Evolutionary conservation across 2,329 filamentous ascomycete genomes (phyloP), one percentile per base, ranked within the genome.

Genomic region (Blastomyces gilchristii): DNA sequence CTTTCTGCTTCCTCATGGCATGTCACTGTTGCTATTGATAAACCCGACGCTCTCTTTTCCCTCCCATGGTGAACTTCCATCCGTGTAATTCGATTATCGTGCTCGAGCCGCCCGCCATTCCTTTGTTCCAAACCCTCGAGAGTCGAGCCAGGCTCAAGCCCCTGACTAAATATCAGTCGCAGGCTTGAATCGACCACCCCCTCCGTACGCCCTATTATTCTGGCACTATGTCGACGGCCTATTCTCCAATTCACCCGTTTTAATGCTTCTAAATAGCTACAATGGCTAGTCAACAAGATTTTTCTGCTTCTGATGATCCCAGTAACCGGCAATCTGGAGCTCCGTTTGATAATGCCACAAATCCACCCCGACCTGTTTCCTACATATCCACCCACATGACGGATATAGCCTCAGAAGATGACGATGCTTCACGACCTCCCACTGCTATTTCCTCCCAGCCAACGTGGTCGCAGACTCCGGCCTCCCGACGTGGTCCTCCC

Each of bases 341-440:
- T 18, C 16, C 28, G 49, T 16, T 25, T 52, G 18, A 57, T 34
- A 59, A 62, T 62, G 31, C 12, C 22, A 16, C 50, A 4, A 49
- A 63, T 25, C 31, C 62, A 37, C 74, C 74, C 64, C 73, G 74
- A 12, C 73, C 74, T 57, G 73, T 74, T 43, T 77, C 75, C 22
- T 75, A 73, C 63, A 87, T 89, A 61, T 90, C 87, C 37, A 89
- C 87, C 63, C 85, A 85, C 65, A 87, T 90, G 82, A 90, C 87
- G n/a, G 82, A 84, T 68, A 77, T 81, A 67, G 75, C 75, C 58
- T 81, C 81, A 47, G 80, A 83, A 67, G 80, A 82, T 76, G 80
- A 76, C 58, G 77, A 81, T 62, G 68, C 65, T 37, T 65, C 69
- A 45, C 69, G 69, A 57, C 67, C 76, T 65, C 71, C 65, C 64